Evolutionary conservation across 768 basidiomycete genomes (phyloP), one percentile per base, ranked within the genome.

Genomic region (Leccinum subtestaceum): DNA sequence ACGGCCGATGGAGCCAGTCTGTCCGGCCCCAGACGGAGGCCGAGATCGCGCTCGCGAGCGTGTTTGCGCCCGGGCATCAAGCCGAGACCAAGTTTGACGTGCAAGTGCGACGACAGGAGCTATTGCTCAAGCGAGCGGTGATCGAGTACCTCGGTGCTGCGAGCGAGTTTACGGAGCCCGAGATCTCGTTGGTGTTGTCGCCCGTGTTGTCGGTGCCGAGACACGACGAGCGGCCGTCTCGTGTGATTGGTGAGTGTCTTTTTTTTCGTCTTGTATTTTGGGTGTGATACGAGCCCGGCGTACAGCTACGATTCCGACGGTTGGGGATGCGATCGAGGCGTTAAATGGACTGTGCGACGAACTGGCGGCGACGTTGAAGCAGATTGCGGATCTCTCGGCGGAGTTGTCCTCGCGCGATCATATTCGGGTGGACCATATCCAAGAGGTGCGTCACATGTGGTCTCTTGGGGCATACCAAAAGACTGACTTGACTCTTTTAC

Each of bases 151-250:
- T 91, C 11, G 89, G 89, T 8, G 76, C 81, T 3, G 82, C 88
- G 2, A 88, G 88, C 69, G 84, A 89, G 63, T 90, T 88, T 62
- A 88, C 86, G 82, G 89, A 92, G 65, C 83, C 86, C 15, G 88
- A 89, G 59, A 87, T 93, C 32, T 84, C 82, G 1, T 75, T 89
- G 13, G 80, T 91, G 8, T 72, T 93, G 4, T 89, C 89, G 0
- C 87, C 91, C 0, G 77, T 88, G 2, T 80, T 84, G 32, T 81
- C 81, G 8, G 77, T 78, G 4, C 80, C 84, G 4, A 78, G 81
- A 58, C 78, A 81, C 6, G 84, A 86, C 45, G 87, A 91, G 48
- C 77, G 80, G 25, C 70, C 79, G 5, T 72, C 82, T 23, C 84
- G 83, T 29, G 84, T 85, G 65, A 75, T 85, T 23, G 81, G 88